Evolutionary conservation across 257 asterid species (phyloP).

Genomic region (Rauvolfia tetraphylla): DNA sequence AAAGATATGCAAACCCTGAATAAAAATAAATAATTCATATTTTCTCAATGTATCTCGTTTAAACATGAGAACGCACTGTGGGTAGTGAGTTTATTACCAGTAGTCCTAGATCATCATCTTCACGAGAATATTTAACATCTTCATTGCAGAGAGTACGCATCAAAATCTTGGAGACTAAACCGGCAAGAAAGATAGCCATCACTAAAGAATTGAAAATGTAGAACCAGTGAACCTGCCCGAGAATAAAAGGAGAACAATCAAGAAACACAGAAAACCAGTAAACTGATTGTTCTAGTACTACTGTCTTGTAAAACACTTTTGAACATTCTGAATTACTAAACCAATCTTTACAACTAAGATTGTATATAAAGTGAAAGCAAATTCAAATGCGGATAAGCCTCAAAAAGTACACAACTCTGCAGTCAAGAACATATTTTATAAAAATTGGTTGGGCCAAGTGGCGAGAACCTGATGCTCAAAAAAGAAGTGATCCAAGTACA

Average conservation of each 20-base stretch:
- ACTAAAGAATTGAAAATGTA: constrained; percentile 76
- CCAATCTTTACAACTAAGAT: neutral
- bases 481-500: constrained; percentile 78
- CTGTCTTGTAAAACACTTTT: neutral
- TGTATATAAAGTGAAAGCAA: neutral
- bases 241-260: constrained; percentile 15
- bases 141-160: constrained; percentile 83
- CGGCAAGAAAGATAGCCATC: constrained; percentile 84
- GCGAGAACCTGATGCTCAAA: constrained; percentile 71
- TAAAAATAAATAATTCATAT: neutral
- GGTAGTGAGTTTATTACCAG: constrained; percentile 37
- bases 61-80: neutral
- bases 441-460: neutral
- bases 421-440: neutral
- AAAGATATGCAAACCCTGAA: neutral
- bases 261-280: neutral
- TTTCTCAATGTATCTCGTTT: neutral
- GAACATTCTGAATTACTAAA: neutral
- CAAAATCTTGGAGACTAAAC: constrained; percentile 72
- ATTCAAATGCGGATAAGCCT: neutral
- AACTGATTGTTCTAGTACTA: neutral
- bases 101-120: constrained; percentile 68
- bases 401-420: neutral
- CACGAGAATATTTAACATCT: constrained; percentile 71
- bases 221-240: constrained; percentile 78